These are phyloP conservation scores for Pseudozyma sp. DNA, from an alignment of 1,284 basidiomycete species.

Conservation along the genomic window DNA sequence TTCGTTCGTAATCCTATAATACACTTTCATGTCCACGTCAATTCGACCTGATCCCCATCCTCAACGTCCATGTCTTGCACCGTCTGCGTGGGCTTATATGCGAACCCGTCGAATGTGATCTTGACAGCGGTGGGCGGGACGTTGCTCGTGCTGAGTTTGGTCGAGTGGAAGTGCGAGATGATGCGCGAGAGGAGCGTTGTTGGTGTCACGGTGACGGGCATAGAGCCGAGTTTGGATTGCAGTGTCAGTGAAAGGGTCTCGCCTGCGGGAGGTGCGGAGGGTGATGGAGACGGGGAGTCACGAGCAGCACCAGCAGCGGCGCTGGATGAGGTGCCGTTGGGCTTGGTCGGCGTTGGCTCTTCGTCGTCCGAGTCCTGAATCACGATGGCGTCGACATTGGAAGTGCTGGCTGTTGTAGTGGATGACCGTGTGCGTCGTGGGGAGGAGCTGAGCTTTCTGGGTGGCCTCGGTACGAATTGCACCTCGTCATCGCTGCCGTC, in stretches of 20 bases:
- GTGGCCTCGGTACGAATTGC: constrained; percentile 14
- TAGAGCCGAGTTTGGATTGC: constrained; percentile 25
- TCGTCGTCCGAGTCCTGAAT: constrained; percentile 32
- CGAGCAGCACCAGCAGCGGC: too few species aligned
- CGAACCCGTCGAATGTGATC: constrained; percentile 41
- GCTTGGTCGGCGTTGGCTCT: background rate
- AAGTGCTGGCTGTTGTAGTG: constrained; percentile 4
- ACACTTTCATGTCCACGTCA: constrained; percentile 21
- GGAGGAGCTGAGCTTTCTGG: constrained; percentile 1
- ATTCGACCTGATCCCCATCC: constrained; percentile 38
- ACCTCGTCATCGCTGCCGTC: constrained; percentile 35
- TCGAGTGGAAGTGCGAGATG: constrained; percentile 41
- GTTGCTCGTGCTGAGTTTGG: constrained; percentile 3
- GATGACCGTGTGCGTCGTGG: constrained; percentile 10
- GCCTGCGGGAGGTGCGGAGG: background rate
- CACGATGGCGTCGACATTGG: constrained; percentile 5
- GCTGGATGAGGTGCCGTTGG: background rate
- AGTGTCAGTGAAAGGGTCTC: constrained; percentile 42
- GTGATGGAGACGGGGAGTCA: background rate
- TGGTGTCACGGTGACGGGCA: constrained; percentile 45
- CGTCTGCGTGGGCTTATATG: constrained; percentile 9
- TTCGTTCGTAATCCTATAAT: constrained; percentile 1
- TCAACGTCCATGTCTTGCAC: constrained; percentile 51
- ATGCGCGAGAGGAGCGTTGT: constrained; percentile 43
- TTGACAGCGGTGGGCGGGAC: constrained; percentile 1